Base-by-base conservation (phyloP, 1,284 basidiomycete species). In the Fomitopsis palustris region DNA sequence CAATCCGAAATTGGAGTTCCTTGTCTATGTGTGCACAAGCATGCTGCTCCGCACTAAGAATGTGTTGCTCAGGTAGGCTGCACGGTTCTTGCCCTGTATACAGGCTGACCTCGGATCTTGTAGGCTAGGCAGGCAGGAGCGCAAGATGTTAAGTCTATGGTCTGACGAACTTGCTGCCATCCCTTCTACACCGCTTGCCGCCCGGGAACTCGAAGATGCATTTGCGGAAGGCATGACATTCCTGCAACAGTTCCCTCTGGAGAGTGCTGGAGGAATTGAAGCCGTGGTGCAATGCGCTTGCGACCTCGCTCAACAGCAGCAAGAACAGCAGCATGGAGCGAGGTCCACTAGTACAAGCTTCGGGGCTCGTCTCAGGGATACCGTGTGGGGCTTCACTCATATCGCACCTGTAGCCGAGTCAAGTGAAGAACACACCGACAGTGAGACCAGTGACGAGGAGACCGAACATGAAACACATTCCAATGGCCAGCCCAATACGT, bases 351-450 rank as follows among this genome's bases (percentile, higher is more conserved):
- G 72, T 23, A 67, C 74, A 1, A 79, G 80, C 23, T 70, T 91
- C 1, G 82, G 84, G 6, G 77, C 78, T 33, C 82, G 84, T 25
- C 70, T 90, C 8, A 81, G 78, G 56, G 78, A 79, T n/a, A 82
- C 79, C 0, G 78, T 91, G 67, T 90, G 88, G 88, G 85, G 85
- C 2, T 82, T 88, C 56, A 81, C 80, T 31, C 82, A 81, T 61
- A 82, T 83, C 65, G 68, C 75, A 16, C 17, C 65, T 10, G 54
- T 60, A 9, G 31, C 61, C 12, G 67, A 67, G 37, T 59, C 67
- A 3, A 62, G 64, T 31, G 58, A 77, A 7, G 75, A 75, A 16
- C 67, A 71, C 38, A 70, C 71, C 0, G 68, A 70, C 4, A 72
- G 69, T 21, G 71, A 74, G 14, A 74, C 69, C 1, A 55, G 61